These are phyloP conservation scores for Saccharata proteae DNA, from an alignment of 2,329 filamentous ascomycete species.

Conservation along the genomic window DNA sequence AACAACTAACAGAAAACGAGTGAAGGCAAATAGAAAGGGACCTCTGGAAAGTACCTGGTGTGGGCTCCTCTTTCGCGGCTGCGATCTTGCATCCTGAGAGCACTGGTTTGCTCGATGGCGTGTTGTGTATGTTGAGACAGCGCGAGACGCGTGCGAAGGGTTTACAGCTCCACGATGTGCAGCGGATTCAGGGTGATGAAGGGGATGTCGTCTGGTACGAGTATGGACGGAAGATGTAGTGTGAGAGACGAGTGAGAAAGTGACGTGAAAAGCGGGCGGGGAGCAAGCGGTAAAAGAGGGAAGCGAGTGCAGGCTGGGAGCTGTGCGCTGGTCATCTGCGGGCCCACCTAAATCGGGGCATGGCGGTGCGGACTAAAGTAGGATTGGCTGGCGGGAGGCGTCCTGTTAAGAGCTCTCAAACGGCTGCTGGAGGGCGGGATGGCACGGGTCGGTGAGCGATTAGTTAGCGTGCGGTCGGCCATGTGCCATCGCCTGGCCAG, in stretches of 20 bases:
- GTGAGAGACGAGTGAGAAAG: slow-evolving; percentile 4
- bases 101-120: slow-evolving; percentile 16
- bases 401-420: slow-evolving; percentile 1
- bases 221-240: no score
- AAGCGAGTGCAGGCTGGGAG: slow-evolving; percentile 7
- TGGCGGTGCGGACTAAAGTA: slow-evolving; percentile 6
- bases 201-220: no score
- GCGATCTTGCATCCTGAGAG: slow-evolving; percentile 32
- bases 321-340: slow-evolving; percentile 9
- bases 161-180: no score
- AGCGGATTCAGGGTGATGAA: no score
- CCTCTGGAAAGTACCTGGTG: slow-evolving; percentile 30
- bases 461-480: slow-evolving; percentile 7
- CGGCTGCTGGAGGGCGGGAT: slow-evolving; percentile 7
- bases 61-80: slow-evolving; percentile 27
- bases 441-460: slow-evolving; percentile 9
- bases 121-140: no score
- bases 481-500: slow-evolving; percentile 5
- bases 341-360: slow-evolving; percentile 6
- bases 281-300: slow-evolving; percentile 7
- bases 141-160: not conserved
- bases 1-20: no score
- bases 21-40: slow-evolving; percentile 15
- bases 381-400: slow-evolving; percentile 1
- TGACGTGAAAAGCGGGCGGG: slow-evolving; percentile 4